These are phyloP conservation scores for Phlebiopsis flavidoalba DNA, from an alignment of 768 basidiomycete species.

Conservation along the genomic window DNA sequence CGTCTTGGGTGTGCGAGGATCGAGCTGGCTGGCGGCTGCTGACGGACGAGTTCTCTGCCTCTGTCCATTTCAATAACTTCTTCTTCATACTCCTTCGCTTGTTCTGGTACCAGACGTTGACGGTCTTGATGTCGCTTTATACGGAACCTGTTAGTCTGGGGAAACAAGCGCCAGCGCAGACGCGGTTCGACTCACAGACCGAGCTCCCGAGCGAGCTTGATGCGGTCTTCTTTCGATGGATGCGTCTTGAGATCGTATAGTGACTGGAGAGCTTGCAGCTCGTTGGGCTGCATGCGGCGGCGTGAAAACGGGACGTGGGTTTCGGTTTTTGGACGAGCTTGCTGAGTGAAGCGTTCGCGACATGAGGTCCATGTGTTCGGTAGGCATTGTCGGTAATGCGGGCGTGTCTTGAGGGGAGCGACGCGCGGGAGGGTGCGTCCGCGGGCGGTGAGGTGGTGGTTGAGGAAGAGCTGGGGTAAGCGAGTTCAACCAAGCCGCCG, in stretches of 20 bases:
- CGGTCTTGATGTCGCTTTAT: slow-evolving; percentile 38
- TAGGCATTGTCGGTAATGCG: background rate
- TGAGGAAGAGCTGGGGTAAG: background rate
- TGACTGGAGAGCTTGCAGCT: slow-evolving; percentile 30
- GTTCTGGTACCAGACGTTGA: slow-evolving; percentile 82
- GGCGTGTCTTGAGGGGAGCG: background rate
- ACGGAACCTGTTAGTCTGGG: background rate
- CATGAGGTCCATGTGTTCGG: background rate
- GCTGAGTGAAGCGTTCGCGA: background rate
- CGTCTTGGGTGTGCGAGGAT: slow-evolving; percentile 15
- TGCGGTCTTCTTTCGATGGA: slow-evolving; percentile 38
- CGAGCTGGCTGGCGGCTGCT: background rate
- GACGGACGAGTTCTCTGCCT: slow-evolving; percentile 11
- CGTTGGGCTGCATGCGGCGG: slow-evolving; percentile 22
- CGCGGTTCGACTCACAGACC: slow-evolving; percentile 29
- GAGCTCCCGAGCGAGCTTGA: slow-evolving; percentile 32
- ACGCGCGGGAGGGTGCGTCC: background rate
- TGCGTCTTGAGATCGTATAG: slow-evolving; percentile 33
- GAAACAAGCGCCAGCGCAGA: background rate
- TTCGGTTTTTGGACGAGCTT: background rate
- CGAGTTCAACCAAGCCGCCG: slow-evolving; percentile 1
- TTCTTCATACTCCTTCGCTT: slow-evolving; percentile 56
- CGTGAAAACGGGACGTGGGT: background rate
- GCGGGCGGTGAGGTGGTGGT: background rate
- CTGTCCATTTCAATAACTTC: slow-evolving; percentile 20